phyloP scores from a whole-genome alignment of 2,329 filamentous ascomycete species.

The Ophiostoma ulmi region DNA sequence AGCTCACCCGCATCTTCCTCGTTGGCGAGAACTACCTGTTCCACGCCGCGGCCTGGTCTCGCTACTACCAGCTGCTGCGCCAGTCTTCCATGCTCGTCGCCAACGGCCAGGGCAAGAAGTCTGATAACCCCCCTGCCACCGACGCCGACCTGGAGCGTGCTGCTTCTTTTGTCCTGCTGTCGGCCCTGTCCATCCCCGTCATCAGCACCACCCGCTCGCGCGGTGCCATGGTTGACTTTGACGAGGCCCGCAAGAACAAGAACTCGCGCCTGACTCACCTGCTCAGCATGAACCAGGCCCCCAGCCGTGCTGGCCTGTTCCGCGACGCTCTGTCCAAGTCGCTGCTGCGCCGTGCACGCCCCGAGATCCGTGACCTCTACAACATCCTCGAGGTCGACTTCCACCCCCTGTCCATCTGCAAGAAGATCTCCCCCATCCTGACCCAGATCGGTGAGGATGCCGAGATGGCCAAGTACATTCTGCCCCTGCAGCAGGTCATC shows the following conservation, averaged over 20 bases:
- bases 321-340: slow-evolving; percentile 94
- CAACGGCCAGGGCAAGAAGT: slow-evolving; percentile 81
- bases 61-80: slow-evolving; percentile 94
- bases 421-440: slow-evolving; percentile 96
- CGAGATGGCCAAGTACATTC: slow-evolving; percentile 96
- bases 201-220: slow-evolving; percentile 97
- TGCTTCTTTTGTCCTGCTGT: slow-evolving; percentile 91
- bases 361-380: slow-evolving; percentile 95
- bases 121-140: slow-evolving; percentile 84
- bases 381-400: slow-evolving; percentile 99
- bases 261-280: slow-evolving; percentile 95
- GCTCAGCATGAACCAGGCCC: slow-evolving; percentile 84
- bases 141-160: slow-evolving; percentile 91
- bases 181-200: slow-evolving; percentile 94
- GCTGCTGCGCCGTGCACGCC: slow-evolving; percentile 82
- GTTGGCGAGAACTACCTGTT: slow-evolving; percentile 99
- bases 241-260: slow-evolving; percentile 97
- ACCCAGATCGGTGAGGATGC: slow-evolving; percentile 86
- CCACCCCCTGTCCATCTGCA: slow-evolving; percentile 96
- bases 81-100: slow-evolving; percentile 81
- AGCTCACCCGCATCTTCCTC: slow-evolving; percentile 95
- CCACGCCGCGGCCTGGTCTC: slow-evolving; percentile 94
- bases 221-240: slow-evolving; percentile 91
- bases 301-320: slow-evolving; percentile 86
- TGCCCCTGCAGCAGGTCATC: slow-evolving; percentile 95